Base-by-base conservation (phyloP, 73 alveolate species). In the Paramecium octaurelia region DNA sequence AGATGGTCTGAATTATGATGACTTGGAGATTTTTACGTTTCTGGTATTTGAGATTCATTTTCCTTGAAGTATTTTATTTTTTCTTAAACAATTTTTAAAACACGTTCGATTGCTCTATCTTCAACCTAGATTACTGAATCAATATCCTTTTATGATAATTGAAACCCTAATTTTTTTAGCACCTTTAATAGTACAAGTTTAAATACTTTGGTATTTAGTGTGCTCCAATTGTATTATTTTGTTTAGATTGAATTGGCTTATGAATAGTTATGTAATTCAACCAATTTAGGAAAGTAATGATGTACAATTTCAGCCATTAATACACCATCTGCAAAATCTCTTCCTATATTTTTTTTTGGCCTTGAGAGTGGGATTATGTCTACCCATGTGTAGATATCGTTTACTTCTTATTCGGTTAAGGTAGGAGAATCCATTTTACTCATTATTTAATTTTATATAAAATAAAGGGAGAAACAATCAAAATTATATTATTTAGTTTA, bases 341-440 rank as follows among this genome's bases (percentile, higher is more conserved):
- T 95, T 16, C 97, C 92, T 27, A 97, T 97, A 94, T 97, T 96
- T 89, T 93, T 95, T 94, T 97, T 97, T 20, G 98, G 98, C 48
- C 99, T 94, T 10, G 98, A 92, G 44, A 99, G 97, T 4, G 99
- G 99, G n/a, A 99, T 96, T 68, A 97, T 98, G 76, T 99, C 99
- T 0, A 98, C 96, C 99, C 99, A 98, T 85, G 95, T 97, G 92
- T 97, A 98, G 8, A 98, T 92, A 20, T 86, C 75, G 60, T 96
- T 94, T 92, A 98, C 85, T 70, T 98, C 99, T 85, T 95, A 95
- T 50, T 97, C 99, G 60, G 87, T 88, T 40, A 96, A 80, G 3
- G 94, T 91, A 20, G 96, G 93, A 6, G 94, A 91, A 34, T 93
- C 96, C 95, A 91, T 92, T 8, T 73, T 40, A 23, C 87, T 73